Evolutionary conservation across 2,329 filamentous ascomycete genomes (phyloP), one percentile per base, ranked within the genome.

Genomic region (Aspergillus sergii): DNA sequence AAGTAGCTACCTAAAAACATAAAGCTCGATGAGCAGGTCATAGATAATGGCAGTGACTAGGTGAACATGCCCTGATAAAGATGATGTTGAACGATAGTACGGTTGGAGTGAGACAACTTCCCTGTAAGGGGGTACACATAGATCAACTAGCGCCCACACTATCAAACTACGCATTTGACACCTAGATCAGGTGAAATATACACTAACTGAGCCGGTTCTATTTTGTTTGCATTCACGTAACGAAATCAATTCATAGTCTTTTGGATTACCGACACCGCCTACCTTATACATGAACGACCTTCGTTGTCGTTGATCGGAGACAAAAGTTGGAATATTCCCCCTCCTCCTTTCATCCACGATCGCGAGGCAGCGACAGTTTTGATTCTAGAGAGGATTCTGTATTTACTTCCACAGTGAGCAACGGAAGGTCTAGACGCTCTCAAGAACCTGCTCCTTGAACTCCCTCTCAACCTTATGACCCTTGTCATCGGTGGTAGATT

Each of bases 381-480:
- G 4, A 39, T 55, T 39, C 51, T 16, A 28, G 28, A 58, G 23
- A 19, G 23, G 21, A 64, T 36, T 41, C n/a, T 56, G 51, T 14
- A 16, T 55, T 70, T 48, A 45, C 36, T 36, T 69, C 96, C 96
- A 96, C 91, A 96, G 75, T 91, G 92, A n/a, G 80, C 90, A 21
- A 3, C 84, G 88, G 69, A 71, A 70, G 76, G 85, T 93, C 16
- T 93, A 98, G 84, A 98, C 95, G 81, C 88, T 89, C 81, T 96
- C 92, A 76, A 97, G 88, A 78, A 97, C 93, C 78, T 87, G 88
- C 90, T 99, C 94, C 92, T 97, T 97, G 91, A 98, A 99, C 85
- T 99, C 94, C 80, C 93, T 87, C 89, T 98, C 95, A 71, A 96
- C 92, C 92, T 97, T 98, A 85, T 97, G 92, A 77, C 95, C 95